Base-by-base conservation (phyloP, 768 basidiomycete genomes). In the Calocera viscosa region DNA sequence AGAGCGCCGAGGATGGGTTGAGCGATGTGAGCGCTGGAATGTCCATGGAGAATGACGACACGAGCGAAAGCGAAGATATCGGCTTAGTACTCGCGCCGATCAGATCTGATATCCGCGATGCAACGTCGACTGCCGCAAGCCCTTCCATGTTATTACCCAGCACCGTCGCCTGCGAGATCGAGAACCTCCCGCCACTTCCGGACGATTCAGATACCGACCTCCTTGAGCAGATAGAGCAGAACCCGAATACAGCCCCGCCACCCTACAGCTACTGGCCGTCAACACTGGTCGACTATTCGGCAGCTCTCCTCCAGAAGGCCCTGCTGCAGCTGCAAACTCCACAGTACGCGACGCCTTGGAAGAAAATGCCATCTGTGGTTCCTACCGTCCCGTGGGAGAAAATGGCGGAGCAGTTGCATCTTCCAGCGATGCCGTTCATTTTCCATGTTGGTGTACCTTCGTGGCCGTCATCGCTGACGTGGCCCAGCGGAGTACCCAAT, bases 51-150 rank as follows among this genome's bases (percentile, higher is more conserved):
- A 22, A 19, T 32, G 53, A 60, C 24, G 14, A 8, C 10, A 26
- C 14, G 10, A 32, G 53, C 53, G 47, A 49, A 26, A 68, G 66
- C 28, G 69, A 69, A n/a, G 66, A 63, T 66, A 34, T 28, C 5
- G 38, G 28, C 35, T 3, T 64, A n/a, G 24, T 43, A 12, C 22
- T 35, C 8, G 7, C 63, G 7, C 63, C 8, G 35, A 35, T 8
- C 17, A 32, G 5, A n/a, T n/a, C n/a, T n/a, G n/a, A n/a, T 28
- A 14, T 3, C n/a, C 35, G n/a, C 34, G 5, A 14, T 8, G 24
- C 19, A 14, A 3, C 16, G 8, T 64, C 40, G 7, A n/a, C 2
- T 38, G 22, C 28, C 35, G 16, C 38, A 12, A 11, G 40, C 16
- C 64, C 35, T 12, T 38, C 38, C 22, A n/a, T 33, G 16, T 33